phyloP scores from a whole-genome alignment of 2,329 filamentous ascomycete genomes.

The Fusarium incarnatum region DNA sequence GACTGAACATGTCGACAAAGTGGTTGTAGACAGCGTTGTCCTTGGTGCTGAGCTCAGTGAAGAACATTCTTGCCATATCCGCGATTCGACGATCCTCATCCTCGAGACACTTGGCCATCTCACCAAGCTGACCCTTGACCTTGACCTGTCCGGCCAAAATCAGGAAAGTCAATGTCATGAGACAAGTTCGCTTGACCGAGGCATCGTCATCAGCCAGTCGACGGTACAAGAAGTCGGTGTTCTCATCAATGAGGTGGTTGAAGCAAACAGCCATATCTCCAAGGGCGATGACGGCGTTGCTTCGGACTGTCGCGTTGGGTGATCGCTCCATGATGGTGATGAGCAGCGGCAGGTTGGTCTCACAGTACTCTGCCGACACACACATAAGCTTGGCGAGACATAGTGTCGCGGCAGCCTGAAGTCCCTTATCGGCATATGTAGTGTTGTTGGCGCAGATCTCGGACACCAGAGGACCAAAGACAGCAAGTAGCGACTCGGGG shows the following conservation, averaged over 20 bases:
- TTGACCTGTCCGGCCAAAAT: conserved; percentile 98
- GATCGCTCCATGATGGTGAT: conserved; percentile 98
- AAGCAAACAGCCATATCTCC: conserved; percentile 99
- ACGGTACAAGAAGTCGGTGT: conserved; percentile 97
- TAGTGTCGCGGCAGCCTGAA: conserved; percentile 92
- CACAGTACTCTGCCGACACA: conserved; percentile 95
- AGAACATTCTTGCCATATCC: conserved; percentile 97
- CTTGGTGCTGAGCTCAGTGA: conserved; percentile 95
- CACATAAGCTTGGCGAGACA: conserved; percentile 99
- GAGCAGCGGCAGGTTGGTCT: conserved; percentile 88
- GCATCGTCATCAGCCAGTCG: conserved; percentile 88
- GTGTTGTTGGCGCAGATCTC: conserved; percentile 97
- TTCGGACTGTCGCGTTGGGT: conserved; percentile 89
- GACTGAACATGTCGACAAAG: conserved; percentile 98
- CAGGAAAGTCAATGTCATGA: conserved; percentile 98
- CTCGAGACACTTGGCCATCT: conserved; percentile 99
- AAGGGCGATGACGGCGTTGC: conserved; percentile 95
- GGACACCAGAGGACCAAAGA: conserved; percentile 90
- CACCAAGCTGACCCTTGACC: conserved; percentile 97
- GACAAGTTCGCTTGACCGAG: conserved; percentile 94
- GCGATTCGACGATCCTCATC: conserved; percentile 95
- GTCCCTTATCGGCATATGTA: conserved; percentile 85
- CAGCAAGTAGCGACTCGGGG: conserved; percentile 83
- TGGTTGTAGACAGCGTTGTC: conserved; percentile 99
- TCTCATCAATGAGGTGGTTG: conserved; percentile 98